Percentiles rank a stretch among this genome's conserved stretches.
Evolutionary conservation across 805 yeast genomes (phyloP).

Genomic region (Kodamaea jinghongensis): DNA sequence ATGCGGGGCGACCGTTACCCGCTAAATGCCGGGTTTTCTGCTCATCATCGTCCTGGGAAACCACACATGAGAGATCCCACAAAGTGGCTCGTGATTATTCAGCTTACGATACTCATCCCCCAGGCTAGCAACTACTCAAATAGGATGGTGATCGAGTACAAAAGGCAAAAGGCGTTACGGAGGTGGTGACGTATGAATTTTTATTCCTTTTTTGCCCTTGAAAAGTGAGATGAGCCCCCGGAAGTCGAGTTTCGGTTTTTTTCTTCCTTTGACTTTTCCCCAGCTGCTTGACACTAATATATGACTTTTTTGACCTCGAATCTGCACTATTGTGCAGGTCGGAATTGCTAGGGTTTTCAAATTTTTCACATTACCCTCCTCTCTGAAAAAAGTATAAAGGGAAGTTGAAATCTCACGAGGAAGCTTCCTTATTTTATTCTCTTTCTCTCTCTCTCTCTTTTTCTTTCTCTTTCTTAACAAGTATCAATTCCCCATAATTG

Average conservation of each 20-base stretch:
- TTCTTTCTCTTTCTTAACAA: slow-evolving; percentile 42
- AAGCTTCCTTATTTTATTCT: no score
- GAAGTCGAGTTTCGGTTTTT: slow-evolving; percentile 1
- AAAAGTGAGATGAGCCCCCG: slow-evolving; percentile 2
- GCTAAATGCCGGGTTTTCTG: no score
- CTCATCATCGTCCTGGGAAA: no score
- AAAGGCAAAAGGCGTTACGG: background rate
- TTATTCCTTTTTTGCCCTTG: background rate
- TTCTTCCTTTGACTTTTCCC: background rate
- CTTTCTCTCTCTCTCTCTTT: slow-evolving; percentile 14
- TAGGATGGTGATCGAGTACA: background rate
- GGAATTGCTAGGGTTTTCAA: background rate
- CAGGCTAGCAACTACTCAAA: no score
- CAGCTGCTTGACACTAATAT: no score
- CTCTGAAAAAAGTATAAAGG: slow-evolving; percentile 9
- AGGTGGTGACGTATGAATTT: slow-evolving; percentile 1
- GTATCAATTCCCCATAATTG: slow-evolving; percentile 25
- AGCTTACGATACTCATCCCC: no score
- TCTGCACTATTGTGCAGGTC: background rate
- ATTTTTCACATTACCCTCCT: background rate
- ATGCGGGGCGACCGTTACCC: no score
- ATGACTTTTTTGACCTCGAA: background rate
- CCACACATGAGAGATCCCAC: no score
- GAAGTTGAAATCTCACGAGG: slow-evolving; percentile 7
- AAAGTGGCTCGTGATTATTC: no score